Conservation (phyloP, 257 asterid species). For the Schizonepeta tenuifolia region DNA sequence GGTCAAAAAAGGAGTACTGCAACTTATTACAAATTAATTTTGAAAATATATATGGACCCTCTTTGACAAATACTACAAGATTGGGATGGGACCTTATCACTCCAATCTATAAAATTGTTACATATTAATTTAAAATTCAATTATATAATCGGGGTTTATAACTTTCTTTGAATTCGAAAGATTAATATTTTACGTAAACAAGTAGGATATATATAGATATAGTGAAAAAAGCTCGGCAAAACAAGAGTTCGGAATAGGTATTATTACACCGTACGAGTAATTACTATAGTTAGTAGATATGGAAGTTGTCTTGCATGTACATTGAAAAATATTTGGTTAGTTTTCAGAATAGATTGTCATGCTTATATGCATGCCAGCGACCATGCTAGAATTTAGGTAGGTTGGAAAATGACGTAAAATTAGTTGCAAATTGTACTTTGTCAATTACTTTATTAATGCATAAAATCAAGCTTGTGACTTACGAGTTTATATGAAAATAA, state of each 20-base stretch:
- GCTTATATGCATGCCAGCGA: constrained; percentile 28
- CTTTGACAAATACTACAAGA: constrained; percentile 37
- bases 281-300: neutral
- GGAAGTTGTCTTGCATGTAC: constrained; percentile 8
- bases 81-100: constrained; percentile 10
- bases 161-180: no score
- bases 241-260: no score
- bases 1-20: constrained; percentile 64
- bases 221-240: no score
- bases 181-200: no score
- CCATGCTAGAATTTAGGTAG: constrained; percentile 24
- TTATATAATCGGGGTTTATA: no score
- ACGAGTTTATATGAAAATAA: neutral
- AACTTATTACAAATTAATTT: constrained; percentile 21
- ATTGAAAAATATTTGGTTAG: neutral
- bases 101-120: constrained; percentile 1
- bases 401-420: neutral
- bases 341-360: neutral
- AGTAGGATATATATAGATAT: no score
- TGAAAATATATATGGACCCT: constrained; percentile 36
- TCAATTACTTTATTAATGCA: neutral
- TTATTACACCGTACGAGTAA: no score
- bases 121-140: neutral
- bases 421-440: neutral
- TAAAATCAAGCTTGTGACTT: neutral